Evolutionary conservation across 2,329 filamentous ascomycete genomes (phyloP).

Genomic region (Annulohypoxylon truncatum): DNA sequence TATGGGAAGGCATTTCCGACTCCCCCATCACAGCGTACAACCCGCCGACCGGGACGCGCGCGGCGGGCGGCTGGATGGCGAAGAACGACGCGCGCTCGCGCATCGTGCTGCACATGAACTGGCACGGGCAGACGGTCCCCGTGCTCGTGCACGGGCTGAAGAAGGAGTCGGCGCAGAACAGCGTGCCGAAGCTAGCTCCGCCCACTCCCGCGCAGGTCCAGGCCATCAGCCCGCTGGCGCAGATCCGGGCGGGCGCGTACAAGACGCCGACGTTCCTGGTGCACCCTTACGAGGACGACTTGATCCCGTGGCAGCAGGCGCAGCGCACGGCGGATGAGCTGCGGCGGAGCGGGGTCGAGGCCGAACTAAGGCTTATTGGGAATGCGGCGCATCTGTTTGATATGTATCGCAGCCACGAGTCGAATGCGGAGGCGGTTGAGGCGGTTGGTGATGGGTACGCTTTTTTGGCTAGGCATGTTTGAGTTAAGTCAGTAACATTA

Average conservation of each 20-base stretch:
- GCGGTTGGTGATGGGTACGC: constrained; percentile 14
- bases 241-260: constrained; percentile 49
- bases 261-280: constrained; percentile 51
- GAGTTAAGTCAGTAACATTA: not conserved
- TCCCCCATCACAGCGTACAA: constrained; percentile 37
- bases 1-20: constrained; percentile 46
- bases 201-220: constrained; percentile 33
- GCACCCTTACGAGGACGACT: constrained; percentile 49
- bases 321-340: constrained; percentile 35
- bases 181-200: constrained; percentile 22
- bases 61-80: constrained; percentile 42
- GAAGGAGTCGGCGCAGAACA: constrained; percentile 8
- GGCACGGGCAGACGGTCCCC: constrained; percentile 53
- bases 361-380: constrained; percentile 7
- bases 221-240: constrained; percentile 48
- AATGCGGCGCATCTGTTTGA: constrained; percentile 23
- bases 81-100: constrained; percentile 52
- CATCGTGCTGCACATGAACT: constrained; percentile 57
- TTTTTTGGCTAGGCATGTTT: constrained; percentile 8
- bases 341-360: constrained; percentile 1
- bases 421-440: constrained; percentile 10
- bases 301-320: constrained; percentile 50
- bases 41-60: constrained; percentile 9
- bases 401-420: constrained; percentile 20
- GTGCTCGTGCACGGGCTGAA: constrained; percentile 51